Evolutionary conservation across 192 early-diverging fungal species (phyloP), one percentile per base, ranked within the genome.

Genomic region (Neocallimastix lanati): DNA sequence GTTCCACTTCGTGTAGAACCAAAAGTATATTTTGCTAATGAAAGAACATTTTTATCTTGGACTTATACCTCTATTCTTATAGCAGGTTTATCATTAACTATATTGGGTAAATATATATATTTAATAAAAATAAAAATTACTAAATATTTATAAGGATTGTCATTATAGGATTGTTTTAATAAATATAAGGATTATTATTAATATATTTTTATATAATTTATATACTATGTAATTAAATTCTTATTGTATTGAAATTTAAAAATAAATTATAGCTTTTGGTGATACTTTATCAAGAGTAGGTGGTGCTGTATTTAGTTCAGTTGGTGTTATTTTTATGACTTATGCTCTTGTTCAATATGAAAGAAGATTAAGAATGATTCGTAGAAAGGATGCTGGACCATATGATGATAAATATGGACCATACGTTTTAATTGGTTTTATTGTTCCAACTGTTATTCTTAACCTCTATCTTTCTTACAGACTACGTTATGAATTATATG

Each of bases 11-110:
- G 50, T 67, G 50, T 67, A 1, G 50, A 95, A 67, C 94, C 94
- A 79, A 97, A 97, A 81, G 93, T 96, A 16, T 96, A 95, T 83
- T 96, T 97, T 84, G 95, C 95, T 35, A 97, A 97, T 82, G 95
- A 97, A 85, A 89, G 95, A 28, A 97, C 95, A 2, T 95, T 96
- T 79, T 85, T 96, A 58, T 91, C 94, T 7, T 97, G 94, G 94
- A 67, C 50, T 11, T 67, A 67, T 67, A 67, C 50, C 1, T 25
- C 50, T 9, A 27, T 67, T 67, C 50, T 67, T 67, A 67, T 67
- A 67, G 50, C 50, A 7, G 50, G 50, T 67, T 67, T 25, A 25
- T 67, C 50, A 4, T n/a, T 67, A 67, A 67, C 50, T 67, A 67
- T 67, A 67, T 67, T 67, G 25, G 50, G 50, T 67, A n/a, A 67